phyloP scores from a whole-genome alignment of 164 flowering plant genomes.

The Piper longum region DNA sequence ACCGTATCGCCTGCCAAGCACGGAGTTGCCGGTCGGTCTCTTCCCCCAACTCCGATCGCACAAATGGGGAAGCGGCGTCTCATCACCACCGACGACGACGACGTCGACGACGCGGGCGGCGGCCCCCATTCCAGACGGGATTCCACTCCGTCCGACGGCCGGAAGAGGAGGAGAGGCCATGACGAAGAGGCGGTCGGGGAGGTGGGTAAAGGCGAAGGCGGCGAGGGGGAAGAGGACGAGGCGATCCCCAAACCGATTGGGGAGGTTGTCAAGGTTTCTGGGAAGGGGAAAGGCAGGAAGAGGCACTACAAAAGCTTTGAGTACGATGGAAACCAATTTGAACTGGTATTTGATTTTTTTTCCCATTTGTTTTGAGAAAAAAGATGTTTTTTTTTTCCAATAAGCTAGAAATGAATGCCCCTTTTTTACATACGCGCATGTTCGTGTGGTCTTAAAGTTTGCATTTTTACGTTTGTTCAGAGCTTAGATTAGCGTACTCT shows the following conservation, averaged over 20 bases:
- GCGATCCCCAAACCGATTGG: constrained; percentile 69
- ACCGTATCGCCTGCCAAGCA: too few species aligned
- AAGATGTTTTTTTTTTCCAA: neutral
- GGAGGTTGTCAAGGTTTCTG: constrained; percentile 37
- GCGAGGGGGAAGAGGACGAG: constrained; percentile 19
- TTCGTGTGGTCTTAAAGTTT: neutral
- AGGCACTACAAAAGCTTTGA: constrained; percentile 49
- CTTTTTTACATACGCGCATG: neutral
- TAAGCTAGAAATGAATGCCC: neutral
- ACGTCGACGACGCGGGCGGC: constrained; percentile 28
- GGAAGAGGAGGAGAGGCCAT: constrained; percentile 1
- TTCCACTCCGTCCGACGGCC: neutral
- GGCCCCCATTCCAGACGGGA: neutral
- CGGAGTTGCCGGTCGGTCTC: too few species aligned
- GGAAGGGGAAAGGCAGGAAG: constrained; percentile 41
- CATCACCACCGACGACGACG: constrained; percentile 52
- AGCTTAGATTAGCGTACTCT: neutral
- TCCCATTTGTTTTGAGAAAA: neutral
- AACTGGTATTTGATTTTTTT: constrained; percentile 32
- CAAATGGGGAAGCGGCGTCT: constrained; percentile 42
- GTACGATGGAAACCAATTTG: constrained; percentile 45
- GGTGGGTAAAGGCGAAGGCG: constrained; percentile 4
- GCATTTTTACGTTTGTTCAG: neutral
- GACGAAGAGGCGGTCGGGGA: constrained; percentile 4
- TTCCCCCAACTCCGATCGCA: too few species aligned